Percentiles rank a stretch among this genome's conserved stretches.
phyloP scores from a whole-genome alignment of 352 stramenopile genomes.

The Phytopythium boreale region DNA sequence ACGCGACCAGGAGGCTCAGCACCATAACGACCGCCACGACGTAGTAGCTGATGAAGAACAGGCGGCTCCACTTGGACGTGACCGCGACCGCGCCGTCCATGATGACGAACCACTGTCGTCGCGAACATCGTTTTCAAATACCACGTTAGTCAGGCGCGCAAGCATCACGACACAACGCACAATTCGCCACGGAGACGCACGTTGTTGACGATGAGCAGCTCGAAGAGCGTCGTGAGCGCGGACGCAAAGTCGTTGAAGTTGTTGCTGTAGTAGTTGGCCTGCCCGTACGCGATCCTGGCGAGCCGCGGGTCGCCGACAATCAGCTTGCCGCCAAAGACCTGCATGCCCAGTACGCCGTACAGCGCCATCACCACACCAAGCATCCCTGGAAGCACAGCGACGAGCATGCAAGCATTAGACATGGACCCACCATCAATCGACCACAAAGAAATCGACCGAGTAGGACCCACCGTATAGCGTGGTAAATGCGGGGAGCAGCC shows the following conservation, averaged over 20 bases:
- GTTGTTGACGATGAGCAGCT: conserved; percentile 78
- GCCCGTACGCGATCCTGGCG: conserved; percentile 34
- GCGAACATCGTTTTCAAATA: not conserved
- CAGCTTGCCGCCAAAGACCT: conserved; percentile 64
- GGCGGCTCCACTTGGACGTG: conserved; percentile 44
- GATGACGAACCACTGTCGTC: conserved; percentile 56
- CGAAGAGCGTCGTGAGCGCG: conserved; percentile 62
- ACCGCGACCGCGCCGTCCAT: conserved; percentile 60
- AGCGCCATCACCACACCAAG: conserved; percentile 58
- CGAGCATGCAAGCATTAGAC: not conserved
- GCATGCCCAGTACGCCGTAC: conserved; percentile 55
- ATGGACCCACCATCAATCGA: too few relatives aligned
- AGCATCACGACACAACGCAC: too few relatives aligned
- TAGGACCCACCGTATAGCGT: conserved; percentile 41
- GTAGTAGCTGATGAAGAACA: conserved; percentile 79
- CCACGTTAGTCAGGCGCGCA: not conserved
- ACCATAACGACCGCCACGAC: conserved; percentile 68
- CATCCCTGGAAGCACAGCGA: conserved; percentile 30
- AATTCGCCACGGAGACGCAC: too few relatives aligned
- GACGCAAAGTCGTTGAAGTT: conserved; percentile 80
- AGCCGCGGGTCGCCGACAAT: conserved; percentile 30
- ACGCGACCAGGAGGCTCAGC: conserved; percentile 70
- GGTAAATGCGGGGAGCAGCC: conserved; percentile 48
- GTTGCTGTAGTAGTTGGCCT: conserved; percentile 58
- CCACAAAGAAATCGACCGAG: too few relatives aligned